A percentile compares a stretch with the other conserved stretches of the same genome.
phyloP scores from a whole-genome alignment of 139 green algal species.

The Bryopsis sp. region DNA sequence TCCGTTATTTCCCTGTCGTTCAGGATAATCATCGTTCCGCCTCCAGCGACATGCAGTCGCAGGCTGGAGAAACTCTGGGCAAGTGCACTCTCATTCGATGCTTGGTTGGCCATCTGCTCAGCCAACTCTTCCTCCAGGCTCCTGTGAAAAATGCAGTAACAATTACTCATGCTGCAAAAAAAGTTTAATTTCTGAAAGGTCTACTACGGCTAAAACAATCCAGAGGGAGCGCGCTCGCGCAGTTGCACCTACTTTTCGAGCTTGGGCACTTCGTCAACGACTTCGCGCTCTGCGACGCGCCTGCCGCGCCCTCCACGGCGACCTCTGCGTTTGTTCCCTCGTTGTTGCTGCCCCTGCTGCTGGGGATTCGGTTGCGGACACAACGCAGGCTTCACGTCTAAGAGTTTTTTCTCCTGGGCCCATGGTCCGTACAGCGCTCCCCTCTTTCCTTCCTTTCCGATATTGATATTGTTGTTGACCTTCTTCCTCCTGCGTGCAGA shows the following conservation, averaged over 20 bases:
- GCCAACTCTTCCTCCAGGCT: conserved; percentile 16
- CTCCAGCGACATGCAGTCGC: conserved; percentile 12
- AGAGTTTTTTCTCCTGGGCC: neutral
- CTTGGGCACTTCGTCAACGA: conserved; percentile 4
- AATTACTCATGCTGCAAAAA: no score
- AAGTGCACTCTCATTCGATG: conserved; percentile 14
- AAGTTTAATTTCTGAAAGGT: no score
- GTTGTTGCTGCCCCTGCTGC: neutral
- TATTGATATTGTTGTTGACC: neutral
- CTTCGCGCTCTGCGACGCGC: neutral
- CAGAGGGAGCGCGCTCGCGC: neutral
- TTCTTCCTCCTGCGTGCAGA: neutral
- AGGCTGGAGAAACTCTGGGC: conserved; percentile 14
- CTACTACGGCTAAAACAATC: no score
- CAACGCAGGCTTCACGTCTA: no score
- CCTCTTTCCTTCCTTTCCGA: neutral
- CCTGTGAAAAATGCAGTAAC: no score
- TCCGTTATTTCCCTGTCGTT: conserved; percentile 14
- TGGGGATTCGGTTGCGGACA: no score
- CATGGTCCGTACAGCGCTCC: neutral
- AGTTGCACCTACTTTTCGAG: conserved; percentile 15
- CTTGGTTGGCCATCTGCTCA: conserved; percentile 16
- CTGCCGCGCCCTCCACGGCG: conserved; percentile 8
- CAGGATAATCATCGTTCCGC: conserved; percentile 20
- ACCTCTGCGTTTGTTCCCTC: conserved; percentile 1